Evolutionary conservation across 352 stramenopile genomes (phyloP).

Genomic region (Phytophthora cajani): DNA sequence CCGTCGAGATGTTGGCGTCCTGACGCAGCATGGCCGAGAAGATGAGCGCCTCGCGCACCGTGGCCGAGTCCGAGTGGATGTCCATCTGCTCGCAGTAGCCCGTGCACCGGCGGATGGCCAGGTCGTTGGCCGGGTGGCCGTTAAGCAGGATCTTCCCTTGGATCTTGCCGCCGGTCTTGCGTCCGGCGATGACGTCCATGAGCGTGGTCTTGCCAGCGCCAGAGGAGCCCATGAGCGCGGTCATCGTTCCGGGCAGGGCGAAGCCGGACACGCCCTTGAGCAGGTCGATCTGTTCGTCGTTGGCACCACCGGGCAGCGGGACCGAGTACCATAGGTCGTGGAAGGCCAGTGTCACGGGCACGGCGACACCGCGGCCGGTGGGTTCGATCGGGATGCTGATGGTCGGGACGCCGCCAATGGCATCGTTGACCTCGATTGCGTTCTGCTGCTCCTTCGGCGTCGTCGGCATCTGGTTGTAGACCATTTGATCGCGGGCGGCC

Average conservation of each 20-base stretch:
- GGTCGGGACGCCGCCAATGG: conserved; percentile 1
- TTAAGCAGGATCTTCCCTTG: conserved; percentile 89
- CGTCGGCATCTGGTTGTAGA: conserved; percentile 27
- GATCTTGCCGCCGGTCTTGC: conserved; percentile 36
- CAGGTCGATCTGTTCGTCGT: conserved; percentile 37
- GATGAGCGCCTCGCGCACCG: conserved; percentile 83
- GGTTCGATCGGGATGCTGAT: conserved; percentile 25
- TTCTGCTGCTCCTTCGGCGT: conserved; percentile 19
- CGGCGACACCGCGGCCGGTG: conserved; percentile 25
- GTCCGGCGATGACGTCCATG: conserved; percentile 34
- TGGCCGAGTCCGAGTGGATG: conserved; percentile 77
- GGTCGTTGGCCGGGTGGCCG: conserved; percentile 56
- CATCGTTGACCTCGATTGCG: neutral
- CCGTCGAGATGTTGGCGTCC: conserved; percentile 34
- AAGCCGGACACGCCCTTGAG: conserved; percentile 49
- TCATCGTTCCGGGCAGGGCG: conserved; percentile 45
- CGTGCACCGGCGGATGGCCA: conserved; percentile 55
- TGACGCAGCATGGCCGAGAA: conserved; percentile 86
- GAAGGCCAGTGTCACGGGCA: conserved; percentile 48
- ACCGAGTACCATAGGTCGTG: conserved; percentile 54
- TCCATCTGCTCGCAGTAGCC: conserved; percentile 88
- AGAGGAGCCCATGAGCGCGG: conserved; percentile 54
- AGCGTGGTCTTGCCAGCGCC: conserved; percentile 70
- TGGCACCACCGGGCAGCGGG: conserved; percentile 22
- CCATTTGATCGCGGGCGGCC: conserved; percentile 16